Evolutionary conservation across 1,284 basidiomycete species (phyloP), one percentile per base, ranked within the genome.

Genomic region (Inonotus hispidus): DNA sequence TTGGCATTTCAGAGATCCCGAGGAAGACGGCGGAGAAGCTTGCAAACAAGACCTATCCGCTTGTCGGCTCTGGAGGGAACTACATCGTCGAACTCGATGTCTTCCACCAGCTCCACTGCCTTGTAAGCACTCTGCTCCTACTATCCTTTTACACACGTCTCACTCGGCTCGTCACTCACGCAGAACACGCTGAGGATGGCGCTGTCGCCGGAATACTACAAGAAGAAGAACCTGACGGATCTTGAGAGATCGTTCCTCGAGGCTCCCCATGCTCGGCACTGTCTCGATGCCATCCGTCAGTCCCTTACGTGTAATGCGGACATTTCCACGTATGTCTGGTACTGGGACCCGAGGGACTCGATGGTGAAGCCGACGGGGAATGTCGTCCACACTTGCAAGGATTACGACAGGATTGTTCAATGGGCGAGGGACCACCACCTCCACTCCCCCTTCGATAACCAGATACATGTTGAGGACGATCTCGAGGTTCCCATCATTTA

Each of bases 101-200:
- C 7, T 73, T 72, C 57, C 71, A 73, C 56, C 69, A 73, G 53
- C 63, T 72, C 21, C 71, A 72, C 60, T 72, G 71, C 54, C 63
- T 72, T 32, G 71, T 70, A 56, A 46, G 68, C 61, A 29, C 47
- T 60, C 41, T 21, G 45, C 6, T 45, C 11, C 37, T 16, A 47
- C 19, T 38, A 11, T 13, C 35, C 52, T 16, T 21, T 11, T 39
- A 60, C 27, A 32, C 35, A 7, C 21, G 37, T 6, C n/a, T 39
- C 11, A 43, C 5, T 13, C 43, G 16, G 11, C 37, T 41, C 35
- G 13, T 49, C 38, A 10, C 38, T 49, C 38, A 10, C 38, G 25
- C 38, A 70, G 68, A 67, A 69, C 32, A 64, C 65, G 46, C 38
- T 60, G 23, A 35, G 58, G 10, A 53, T 54, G 52, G 52, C 50